These are phyloP conservation scores for Solanum clarkiae DNA, from an alignment of 257 asterid species.

Conservation along the genomic window DNA sequence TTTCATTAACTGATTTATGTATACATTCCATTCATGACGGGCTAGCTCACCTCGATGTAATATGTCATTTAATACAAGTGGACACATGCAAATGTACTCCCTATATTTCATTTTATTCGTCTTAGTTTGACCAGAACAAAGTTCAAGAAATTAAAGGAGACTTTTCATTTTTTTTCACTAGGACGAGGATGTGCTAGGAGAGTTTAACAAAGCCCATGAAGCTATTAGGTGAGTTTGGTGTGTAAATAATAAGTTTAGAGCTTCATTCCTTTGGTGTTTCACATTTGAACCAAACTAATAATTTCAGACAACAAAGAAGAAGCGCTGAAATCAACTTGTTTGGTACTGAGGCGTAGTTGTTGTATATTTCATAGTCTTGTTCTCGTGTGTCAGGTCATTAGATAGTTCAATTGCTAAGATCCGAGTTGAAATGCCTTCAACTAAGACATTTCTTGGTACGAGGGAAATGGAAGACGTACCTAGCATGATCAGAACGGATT, in stretches of 20 bases:
- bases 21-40: not conserved
- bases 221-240: conserved; percentile 42
- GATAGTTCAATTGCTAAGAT: conserved; percentile 42
- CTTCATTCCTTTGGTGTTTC: not conserved
- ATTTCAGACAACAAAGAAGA: not conserved
- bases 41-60: not conserved
- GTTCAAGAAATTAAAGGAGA: not conserved
- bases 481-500: not conserved
- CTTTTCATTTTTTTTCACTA: not conserved
- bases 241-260: not conserved
- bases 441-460: conserved; percentile 10
- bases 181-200: conserved; percentile 26
- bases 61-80: not conserved
- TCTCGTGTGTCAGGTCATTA: conserved; percentile 21
- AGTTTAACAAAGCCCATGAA: conserved; percentile 40
- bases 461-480: conserved; percentile 15
- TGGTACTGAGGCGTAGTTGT: not conserved
- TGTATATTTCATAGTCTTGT: not conserved
- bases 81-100: not conserved
- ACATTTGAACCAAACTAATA: not conserved
- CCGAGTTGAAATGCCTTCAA: conserved; percentile 44
- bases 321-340: fast-evolving
- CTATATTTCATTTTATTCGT: not conserved
- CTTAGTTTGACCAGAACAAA: not conserved
- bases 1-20: not conserved